Percentiles rank a stretch among this genome's conserved stretches.
These are phyloP conservation scores for Pezicula neosporulosa DNA, from an alignment of 2,329 filamentous ascomycete genomes.

Conservation along the genomic window DNA sequence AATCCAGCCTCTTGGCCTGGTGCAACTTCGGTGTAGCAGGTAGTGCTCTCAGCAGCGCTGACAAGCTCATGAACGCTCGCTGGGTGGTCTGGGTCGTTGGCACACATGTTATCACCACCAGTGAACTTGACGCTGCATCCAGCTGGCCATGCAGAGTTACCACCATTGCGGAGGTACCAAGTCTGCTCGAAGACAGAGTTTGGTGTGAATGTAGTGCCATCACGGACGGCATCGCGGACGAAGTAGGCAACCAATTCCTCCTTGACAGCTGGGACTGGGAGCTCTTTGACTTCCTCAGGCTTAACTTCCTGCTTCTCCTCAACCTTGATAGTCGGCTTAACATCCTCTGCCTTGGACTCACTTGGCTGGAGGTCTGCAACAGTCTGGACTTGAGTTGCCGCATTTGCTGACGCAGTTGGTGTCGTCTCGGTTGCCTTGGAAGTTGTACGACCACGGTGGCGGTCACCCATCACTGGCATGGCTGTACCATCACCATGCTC, in stretches of 20 bases:
- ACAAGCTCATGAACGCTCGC: conserved; percentile 75
- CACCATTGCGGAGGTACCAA: conserved; percentile 87
- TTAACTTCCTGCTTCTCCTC: conserved; percentile 25
- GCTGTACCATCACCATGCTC: conserved; percentile 67
- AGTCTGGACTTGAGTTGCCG: conserved; percentile 64
- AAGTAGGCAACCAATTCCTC: conserved; percentile 62
- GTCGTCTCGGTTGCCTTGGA: conserved; percentile 50
- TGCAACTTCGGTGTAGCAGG: conserved; percentile 64
- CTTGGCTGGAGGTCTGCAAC: conserved; percentile 68
- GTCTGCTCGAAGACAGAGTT: conserved; percentile 81
- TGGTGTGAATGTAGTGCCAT: conserved; percentile 70
- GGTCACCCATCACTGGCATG: conserved; percentile 73
- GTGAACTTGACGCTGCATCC: conserved; percentile 90
- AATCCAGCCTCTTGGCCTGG: conserved; percentile 77
- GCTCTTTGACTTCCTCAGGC: conserved; percentile 9
- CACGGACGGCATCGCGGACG: conserved; percentile 71
- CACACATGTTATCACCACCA: conserved; percentile 95
- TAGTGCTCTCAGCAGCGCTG: conserved; percentile 78
- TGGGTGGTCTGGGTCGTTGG: conserved; percentile 75
- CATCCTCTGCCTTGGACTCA: conserved; percentile 36
- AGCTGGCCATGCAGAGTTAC: conserved; percentile 75
- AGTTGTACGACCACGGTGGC: conserved; percentile 29
- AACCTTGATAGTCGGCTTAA: conserved; percentile 26
- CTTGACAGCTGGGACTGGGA: conserved; percentile 21
- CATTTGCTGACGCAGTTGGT: conserved; percentile 43